Conservation (phyloP, 2,329 filamentous ascomycete genomes). For the Xylariaceae sp. region DNA sequence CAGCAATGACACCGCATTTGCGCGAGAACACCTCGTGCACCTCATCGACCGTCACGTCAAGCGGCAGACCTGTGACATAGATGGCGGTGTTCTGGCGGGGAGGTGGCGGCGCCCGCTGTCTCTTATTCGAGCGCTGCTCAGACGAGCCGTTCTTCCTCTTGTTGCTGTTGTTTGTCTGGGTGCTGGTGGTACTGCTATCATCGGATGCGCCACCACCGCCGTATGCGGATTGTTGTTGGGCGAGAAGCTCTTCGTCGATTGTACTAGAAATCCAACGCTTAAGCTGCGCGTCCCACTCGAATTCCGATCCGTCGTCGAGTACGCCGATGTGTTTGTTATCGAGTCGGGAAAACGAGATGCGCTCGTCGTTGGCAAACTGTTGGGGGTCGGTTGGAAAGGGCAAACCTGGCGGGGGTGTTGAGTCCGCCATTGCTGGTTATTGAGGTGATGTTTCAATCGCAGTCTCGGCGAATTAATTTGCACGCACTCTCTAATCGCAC, state of each 20-base stretch:
- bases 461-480: too few species aligned
- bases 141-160: conserved; percentile 50
- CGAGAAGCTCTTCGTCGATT: conserved; percentile 51
- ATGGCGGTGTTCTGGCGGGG: conserved; percentile 83
- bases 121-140: conserved; percentile 53
- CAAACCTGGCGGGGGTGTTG: conserved; percentile 34
- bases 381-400: conserved; percentile 65
- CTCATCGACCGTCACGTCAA: conserved; percentile 79
- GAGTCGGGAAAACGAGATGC: conserved; percentile 85
- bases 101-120: conserved; percentile 55
- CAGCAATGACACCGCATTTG: conserved; percentile 89
- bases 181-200: conserved; percentile 43
- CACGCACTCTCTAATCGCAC: too few species aligned
- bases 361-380: conserved; percentile 77
- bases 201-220: conserved; percentile 42
- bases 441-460: too few species aligned
- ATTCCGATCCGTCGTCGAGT: conserved; percentile 83
- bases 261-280: conserved; percentile 78
- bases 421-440: conserved; percentile 33
- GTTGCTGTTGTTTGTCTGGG: conserved; percentile 45
- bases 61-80: conserved; percentile 87
- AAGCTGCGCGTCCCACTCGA: conserved; percentile 75
- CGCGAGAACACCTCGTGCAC: conserved; percentile 81
- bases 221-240: conserved; percentile 44
- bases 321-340: conserved; percentile 85